phyloP scores from a whole-genome alignment of 2,329 filamentous ascomycete genomes.

The Xenoacremonium recifei region DNA sequence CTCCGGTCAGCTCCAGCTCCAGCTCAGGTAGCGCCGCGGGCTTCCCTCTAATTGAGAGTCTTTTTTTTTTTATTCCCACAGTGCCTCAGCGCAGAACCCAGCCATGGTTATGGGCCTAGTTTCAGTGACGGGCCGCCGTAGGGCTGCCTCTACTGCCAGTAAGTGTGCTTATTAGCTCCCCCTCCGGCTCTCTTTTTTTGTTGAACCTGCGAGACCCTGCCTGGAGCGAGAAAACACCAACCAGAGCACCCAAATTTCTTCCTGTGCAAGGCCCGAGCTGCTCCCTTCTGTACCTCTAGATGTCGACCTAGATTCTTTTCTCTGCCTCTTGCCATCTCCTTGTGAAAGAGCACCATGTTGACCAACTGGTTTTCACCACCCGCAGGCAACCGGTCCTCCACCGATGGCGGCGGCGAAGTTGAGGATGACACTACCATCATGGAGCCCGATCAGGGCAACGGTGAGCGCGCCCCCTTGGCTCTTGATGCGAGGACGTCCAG shows the following conservation, averaged over 20 bases:
- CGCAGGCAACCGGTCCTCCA: constrained; percentile 52
- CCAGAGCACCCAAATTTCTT: too few relatives aligned
- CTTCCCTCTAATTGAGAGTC: too few relatives aligned
- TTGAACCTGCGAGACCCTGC: not conserved
- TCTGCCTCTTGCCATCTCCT: constrained; percentile 9
- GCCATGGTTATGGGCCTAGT: constrained; percentile 34
- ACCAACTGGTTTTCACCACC: constrained; percentile 40
- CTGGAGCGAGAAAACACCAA: too few relatives aligned
- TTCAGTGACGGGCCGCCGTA: constrained; percentile 29
- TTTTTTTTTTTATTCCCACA: too few relatives aligned
- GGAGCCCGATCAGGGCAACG: constrained; percentile 91
- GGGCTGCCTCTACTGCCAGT: constrained; percentile 20
- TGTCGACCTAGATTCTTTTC: constrained; percentile 13
- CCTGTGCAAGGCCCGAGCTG: constrained; percentile 1
- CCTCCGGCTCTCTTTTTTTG: not conserved
- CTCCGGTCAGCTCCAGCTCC: too few relatives aligned
- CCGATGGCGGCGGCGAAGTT: constrained; percentile 50
- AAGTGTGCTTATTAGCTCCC: constrained; percentile 9
- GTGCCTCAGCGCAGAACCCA: too few relatives aligned
- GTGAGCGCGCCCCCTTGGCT: too few relatives aligned
- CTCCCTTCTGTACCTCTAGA: constrained; percentile 11
- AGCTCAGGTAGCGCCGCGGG: too few relatives aligned
- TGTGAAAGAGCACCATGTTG: constrained; percentile 40
- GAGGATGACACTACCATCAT: constrained; percentile 77
- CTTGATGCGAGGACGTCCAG: too few relatives aligned